Percentiles rank a stretch among this genome's conserved stretches.
Conservation (phyloP, 345 rosid species). For the Clausena lansium region DNA sequence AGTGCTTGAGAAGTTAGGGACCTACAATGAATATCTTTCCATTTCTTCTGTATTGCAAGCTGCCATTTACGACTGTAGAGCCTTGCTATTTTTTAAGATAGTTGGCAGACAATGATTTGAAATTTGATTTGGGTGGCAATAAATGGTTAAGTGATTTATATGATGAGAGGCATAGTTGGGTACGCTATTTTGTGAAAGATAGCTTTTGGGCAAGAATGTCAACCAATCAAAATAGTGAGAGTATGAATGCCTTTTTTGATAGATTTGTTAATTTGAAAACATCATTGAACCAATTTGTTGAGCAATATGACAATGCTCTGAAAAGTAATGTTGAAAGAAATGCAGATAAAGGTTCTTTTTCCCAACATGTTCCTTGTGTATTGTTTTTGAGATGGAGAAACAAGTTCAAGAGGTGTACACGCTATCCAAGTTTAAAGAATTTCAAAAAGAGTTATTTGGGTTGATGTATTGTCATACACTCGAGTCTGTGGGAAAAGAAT, state of each 20-base stretch:
- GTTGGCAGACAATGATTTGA: not conserved
- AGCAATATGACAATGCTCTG: no score
- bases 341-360: not conserved
- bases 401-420: not conserved
- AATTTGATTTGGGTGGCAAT: not conserved
- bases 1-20: not conserved
- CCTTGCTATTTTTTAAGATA: not conserved
- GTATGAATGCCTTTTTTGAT: no score
- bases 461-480: not conserved
- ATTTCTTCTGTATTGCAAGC: not conserved
- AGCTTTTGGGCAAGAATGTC: no score
- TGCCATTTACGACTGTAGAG: not conserved
- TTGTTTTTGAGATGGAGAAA: not conserved
- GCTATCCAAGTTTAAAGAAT: not conserved
- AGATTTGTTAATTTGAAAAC: no score
- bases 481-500: not conserved
- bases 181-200: no score
- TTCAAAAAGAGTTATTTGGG: not conserved
- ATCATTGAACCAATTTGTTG: no score
- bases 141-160: not conserved
- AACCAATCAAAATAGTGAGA: no score
- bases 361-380: not conserved
- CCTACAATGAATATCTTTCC: not conserved
- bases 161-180: not conserved
- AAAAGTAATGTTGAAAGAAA: not conserved